These are phyloP conservation scores for Colletotrichum spinosum DNA, from an alignment of 2,329 filamentous ascomycete genomes.

Conservation along the genomic window DNA sequence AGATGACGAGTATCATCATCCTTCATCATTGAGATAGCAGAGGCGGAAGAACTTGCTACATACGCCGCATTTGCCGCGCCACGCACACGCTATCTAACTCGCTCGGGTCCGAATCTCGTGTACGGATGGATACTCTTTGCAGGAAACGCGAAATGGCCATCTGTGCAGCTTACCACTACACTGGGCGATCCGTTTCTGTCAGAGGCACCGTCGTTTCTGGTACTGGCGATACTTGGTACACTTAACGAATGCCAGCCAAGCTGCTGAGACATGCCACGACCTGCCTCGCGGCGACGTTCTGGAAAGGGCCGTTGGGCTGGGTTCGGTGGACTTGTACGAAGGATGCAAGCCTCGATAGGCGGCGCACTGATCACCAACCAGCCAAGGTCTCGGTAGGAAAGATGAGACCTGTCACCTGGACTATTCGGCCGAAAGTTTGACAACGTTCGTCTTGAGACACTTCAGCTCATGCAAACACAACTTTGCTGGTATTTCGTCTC, in stretches of 20 bases:
- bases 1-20: no score
- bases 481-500: not conserved
- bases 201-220: not conserved
- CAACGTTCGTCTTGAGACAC: not conserved
- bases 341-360: no score
- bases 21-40: no score
- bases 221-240: not conserved
- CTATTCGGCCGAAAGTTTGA: slow-evolving; percentile 22
- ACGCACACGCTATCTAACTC: no score
- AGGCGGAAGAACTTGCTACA: no score
- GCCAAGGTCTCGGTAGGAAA: slow-evolving; percentile 10
- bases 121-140: no score
- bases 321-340: slow-evolving; percentile 7
- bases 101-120: no score
- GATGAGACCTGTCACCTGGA: slow-evolving; percentile 6
- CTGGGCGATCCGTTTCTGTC: not conserved
- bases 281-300: not conserved
- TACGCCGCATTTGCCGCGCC: no score
- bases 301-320: not conserved
- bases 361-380: slow-evolving; percentile 11
- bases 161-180: no score
- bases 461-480: not conserved
- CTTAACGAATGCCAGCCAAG: no score
- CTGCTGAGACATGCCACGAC: no score
- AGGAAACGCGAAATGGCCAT: no score